These are phyloP conservation scores for Raphanus hybrid DNA, from an alignment of 441 rosid species.

Conservation along the genomic window DNA sequence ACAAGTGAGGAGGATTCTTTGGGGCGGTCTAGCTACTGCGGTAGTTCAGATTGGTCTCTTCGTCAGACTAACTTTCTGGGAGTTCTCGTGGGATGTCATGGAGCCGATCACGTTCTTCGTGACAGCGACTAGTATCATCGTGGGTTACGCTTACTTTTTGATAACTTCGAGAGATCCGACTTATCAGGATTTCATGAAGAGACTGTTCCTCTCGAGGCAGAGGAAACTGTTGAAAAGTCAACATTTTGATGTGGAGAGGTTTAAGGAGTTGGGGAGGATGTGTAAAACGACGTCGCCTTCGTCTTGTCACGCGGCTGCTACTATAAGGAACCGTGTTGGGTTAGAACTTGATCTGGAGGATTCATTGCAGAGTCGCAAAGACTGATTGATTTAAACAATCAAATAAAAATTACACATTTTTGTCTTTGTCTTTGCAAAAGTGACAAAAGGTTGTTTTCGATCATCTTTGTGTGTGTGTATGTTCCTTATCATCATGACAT, in stretches of 20 bases:
- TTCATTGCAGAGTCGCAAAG: slow-evolving; percentile 58
- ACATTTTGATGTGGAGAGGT: slow-evolving; percentile 65
- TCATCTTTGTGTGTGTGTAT: not conserved
- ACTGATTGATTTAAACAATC: slow-evolving; percentile 43
- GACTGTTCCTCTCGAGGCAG: slow-evolving; percentile 84
- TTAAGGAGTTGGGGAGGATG: slow-evolving; percentile 68
- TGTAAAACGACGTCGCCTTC: slow-evolving; percentile 42
- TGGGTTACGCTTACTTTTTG: slow-evolving; percentile 90
- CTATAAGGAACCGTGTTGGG: slow-evolving; percentile 69
- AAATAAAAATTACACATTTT: not conserved
- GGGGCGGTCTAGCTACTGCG: slow-evolving; percentile 65
- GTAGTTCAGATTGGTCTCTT: slow-evolving; percentile 63
- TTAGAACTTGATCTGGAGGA: slow-evolving; percentile 76
- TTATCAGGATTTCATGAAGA: slow-evolving; percentile 92
- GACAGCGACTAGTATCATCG: slow-evolving; percentile 65
- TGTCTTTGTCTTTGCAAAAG: not conserved
- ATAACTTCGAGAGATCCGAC: slow-evolving; percentile 36
- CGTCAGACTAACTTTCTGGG: slow-evolving; percentile 90
- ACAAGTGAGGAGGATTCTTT: slow-evolving; percentile 77
- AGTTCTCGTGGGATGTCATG: slow-evolving; percentile 35
- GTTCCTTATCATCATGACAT: no score
- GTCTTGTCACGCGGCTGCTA: slow-evolving; percentile 58
- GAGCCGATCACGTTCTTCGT: slow-evolving; percentile 40
- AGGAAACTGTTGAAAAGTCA: slow-evolving; percentile 65
- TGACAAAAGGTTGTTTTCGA: slow-evolving; percentile 1